phyloP scores from a whole-genome alignment of 345 rosid genomes.

The Citropsis articulata region DNA sequence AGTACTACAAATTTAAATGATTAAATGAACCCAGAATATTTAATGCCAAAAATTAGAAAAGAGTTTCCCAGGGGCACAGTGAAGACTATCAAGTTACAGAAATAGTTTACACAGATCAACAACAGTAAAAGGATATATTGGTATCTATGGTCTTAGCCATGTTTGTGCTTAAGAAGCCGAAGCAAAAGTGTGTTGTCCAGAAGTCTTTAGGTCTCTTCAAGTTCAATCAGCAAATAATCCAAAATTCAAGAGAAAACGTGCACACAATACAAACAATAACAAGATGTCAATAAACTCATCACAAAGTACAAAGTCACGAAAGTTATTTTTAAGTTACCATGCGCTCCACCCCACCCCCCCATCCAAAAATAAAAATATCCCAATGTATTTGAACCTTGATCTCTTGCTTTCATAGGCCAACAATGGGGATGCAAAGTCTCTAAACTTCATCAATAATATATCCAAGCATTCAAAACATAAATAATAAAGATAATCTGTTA shows the following conservation, averaged over 20 bases:
- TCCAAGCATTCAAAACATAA: not conserved
- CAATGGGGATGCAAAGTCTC: too few relatives aligned
- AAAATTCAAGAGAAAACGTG: not conserved
- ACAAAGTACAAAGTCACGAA: too few relatives aligned
- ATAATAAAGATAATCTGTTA: not conserved
- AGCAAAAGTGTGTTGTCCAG: not conserved
- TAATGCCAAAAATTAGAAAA: not conserved
- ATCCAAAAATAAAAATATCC: too few relatives aligned
- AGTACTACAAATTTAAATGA: not conserved
- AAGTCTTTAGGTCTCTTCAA: not conserved
- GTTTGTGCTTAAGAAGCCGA: not conserved
- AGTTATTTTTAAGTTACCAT: too few relatives aligned
- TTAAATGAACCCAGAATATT: not conserved
- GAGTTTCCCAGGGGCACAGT: not conserved
- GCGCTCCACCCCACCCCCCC: too few relatives aligned
- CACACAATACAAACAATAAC: not conserved
- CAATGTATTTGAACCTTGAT: too few relatives aligned
- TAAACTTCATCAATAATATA: not conserved
- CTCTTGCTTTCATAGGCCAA: too few relatives aligned
- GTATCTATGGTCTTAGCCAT: not conserved
- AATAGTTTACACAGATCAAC: not conserved
- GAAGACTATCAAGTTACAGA: not conserved
- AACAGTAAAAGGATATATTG: not conserved
- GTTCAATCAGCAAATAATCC: not conserved
- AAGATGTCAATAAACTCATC: conserved; percentile 5